These are phyloP conservation scores for Cryphonectria japonica DNA, from an alignment of 2,329 filamentous ascomycete genomes.

Conservation along the genomic window DNA sequence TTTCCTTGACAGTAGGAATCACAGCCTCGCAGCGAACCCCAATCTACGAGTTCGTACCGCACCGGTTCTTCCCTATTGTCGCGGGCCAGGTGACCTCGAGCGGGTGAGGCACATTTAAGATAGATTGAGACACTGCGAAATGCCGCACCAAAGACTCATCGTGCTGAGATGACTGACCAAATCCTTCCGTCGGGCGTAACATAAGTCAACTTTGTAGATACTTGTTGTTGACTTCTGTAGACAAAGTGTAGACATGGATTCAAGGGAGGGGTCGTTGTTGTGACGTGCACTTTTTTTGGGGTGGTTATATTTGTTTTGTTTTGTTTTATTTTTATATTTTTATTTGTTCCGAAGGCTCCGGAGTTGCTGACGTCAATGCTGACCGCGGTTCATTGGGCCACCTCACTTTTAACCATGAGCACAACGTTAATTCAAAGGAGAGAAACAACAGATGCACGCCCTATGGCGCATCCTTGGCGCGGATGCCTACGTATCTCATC, in stretches of 20 bases:
- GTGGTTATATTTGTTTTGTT: too few species aligned
- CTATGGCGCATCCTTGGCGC: not conserved
- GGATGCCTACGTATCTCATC: not conserved
- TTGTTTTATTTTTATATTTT: too few species aligned
- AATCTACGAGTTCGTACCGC: slow-evolving; percentile 12
- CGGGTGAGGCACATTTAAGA: not conserved
- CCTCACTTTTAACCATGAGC: slow-evolving; percentile 7
- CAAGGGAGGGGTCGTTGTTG: not conserved
- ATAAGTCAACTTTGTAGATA: not conserved
- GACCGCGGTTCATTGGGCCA: not conserved
- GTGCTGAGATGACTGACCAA: not conserved
- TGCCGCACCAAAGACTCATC: slow-evolving; percentile 9
- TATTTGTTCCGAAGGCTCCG: slow-evolving; percentile 2
- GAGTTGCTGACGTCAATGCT: slow-evolving; percentile 1
- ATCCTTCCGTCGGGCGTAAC: not conserved
- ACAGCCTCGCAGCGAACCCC: not conserved
- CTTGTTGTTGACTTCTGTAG: not conserved
- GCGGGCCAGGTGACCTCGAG: slow-evolving; percentile 22
- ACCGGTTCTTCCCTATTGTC: slow-evolving; percentile 26
- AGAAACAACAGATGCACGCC: not conserved
- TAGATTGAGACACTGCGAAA: not conserved
- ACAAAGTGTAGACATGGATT: not conserved
- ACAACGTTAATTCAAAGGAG: not conserved
- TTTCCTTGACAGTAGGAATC: not conserved
- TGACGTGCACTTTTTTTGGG: not conserved